A percentile compares a stretch with the other conserved stretches of the same genome.
Evolutionary conservation across 768 basidiomycete genomes (phyloP).

Genomic region (Porphyrellus cyaneotinctus): DNA sequence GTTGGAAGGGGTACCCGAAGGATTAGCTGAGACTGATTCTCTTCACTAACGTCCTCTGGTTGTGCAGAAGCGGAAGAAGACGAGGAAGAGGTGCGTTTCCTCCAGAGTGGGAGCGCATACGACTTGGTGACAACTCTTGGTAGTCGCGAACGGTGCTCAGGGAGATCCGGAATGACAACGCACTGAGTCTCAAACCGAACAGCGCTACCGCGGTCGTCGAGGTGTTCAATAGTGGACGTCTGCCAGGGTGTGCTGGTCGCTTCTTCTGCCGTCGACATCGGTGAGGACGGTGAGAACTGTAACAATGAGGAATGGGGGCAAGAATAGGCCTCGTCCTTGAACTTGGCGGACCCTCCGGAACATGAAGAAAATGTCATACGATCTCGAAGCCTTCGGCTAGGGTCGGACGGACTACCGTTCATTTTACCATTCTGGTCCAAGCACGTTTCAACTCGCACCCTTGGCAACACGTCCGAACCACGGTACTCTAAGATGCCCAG

Average conservation of each 20-base stretch:
- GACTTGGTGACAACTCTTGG: conserved; percentile 59
- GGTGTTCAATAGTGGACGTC: conserved; percentile 2
- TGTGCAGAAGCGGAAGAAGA: conserved; percentile 20
- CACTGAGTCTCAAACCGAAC: conserved; percentile 76
- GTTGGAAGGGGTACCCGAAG: conserved; percentile 62
- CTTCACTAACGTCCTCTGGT: conserved; percentile 24
- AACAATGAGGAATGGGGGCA: not conserved
- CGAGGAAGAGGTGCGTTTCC: conserved; percentile 29
- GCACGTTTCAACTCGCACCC: not conserved
- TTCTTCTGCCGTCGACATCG: conserved; percentile 13
- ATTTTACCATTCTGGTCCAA: conserved; percentile 10
- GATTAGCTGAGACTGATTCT: conserved; percentile 42
- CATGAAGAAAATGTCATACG: conserved; percentile 20
- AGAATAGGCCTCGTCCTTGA: not conserved
- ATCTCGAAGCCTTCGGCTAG: conserved; percentile 9
- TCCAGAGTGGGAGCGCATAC: conserved; percentile 68
- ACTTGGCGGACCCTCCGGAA: not conserved
- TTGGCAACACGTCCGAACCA: no score
- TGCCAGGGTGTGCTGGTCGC: not conserved
- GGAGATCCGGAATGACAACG: conserved; percentile 64
- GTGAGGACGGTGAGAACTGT: not conserved
- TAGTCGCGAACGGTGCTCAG: conserved; percentile 35
- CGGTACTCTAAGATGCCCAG: no score
- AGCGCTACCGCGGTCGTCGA: conserved; percentile 24
- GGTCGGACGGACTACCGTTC: conserved; percentile 1